Evolutionary conservation across 805 yeast genomes (phyloP), one percentile per base, ranked within the genome.

Genomic region (Priceomyces carsonii): DNA sequence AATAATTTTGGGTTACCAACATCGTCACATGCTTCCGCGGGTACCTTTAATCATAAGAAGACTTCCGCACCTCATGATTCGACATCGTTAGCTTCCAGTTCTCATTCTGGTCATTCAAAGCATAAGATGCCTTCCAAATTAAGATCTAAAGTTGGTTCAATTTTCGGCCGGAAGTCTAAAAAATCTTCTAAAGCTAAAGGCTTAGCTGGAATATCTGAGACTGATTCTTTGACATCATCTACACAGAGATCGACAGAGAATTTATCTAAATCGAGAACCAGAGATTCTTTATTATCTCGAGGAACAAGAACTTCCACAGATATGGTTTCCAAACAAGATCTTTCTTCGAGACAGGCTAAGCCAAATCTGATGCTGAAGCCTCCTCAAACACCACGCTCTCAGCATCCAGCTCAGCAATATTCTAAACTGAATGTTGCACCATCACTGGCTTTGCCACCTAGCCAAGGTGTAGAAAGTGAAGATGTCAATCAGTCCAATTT

Each of bases 121-220:
- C 16, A 32, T 37, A 59, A 59, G 40, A 53, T 54, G 35, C 53
- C 55, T 20, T 60, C 66, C n/a, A 72, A 70, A 29, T 57, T 85
- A 48, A 78, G 77, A 58, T 82, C 89, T 5, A 79, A 67, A 50
- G 82, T 85, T 38, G 95, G 95, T 7, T 82, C 93, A 1, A 75
- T 85, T 43, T 79, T 85, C 49, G 81, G 84, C 29, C 75, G 79
- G 44, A 81, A 77, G 56, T 79, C 77, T 50, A 67, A 69, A 42
- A 64, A 66, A 34, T 29, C 42, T 18, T 38, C 46, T 8, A 18
- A 31, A 16, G 33, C 41, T 14, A 40, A 39, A 19, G 36, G 33
- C 10, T 33, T 44, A 8, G 18, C 38, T 9, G 32, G 25, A 22
- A 62, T 64, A 26, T 64, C 64, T 1, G 73, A 68, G 41, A 47